Conservation (phyloP, 1,284 basidiomycete species). For the Fomitopsis palustris region DNA sequence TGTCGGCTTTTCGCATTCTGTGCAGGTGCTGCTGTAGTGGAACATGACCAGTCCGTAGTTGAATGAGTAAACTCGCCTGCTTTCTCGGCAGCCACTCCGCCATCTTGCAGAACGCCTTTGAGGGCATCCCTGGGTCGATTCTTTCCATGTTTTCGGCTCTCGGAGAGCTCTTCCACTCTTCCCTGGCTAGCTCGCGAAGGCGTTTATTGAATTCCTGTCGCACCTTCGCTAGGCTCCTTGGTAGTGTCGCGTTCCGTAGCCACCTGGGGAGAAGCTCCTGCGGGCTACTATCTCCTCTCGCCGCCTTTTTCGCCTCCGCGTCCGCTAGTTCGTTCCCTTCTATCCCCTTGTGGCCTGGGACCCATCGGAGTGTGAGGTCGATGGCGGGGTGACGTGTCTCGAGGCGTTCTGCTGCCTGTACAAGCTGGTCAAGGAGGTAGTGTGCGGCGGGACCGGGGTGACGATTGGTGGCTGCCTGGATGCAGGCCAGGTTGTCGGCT, state of each 20-base stretch:
- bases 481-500: constrained; percentile 10
- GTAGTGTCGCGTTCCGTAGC: not conserved
- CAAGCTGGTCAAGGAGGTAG: constrained; percentile 13
- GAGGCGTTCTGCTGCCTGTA: not conserved
- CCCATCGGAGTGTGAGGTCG: constrained; percentile 11
- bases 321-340: constrained; percentile 20
- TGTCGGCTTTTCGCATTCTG: no score
- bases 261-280: not conserved
- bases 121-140: no score
- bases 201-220: not conserved
- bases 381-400: constrained; percentile 5
- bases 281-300: not conserved
- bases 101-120: no score
- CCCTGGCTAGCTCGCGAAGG: not conserved
- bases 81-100: no score
- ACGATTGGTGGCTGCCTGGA: constrained; percentile 5
- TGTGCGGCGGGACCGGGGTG: constrained; percentile 3
- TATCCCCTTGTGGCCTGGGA: constrained; percentile 18
- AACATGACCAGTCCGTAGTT: no score
- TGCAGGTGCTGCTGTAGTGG: no score
- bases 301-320: constrained; percentile 10
- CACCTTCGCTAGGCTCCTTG: not conserved
- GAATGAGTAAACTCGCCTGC: no score
- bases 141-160: not conserved
- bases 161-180: not conserved